A percentile compares a stretch with the other conserved stretches of the same genome.
Evolutionary conservation across 345 rosid genomes (phyloP).

Genomic region (Lenwebbia sp.): DNA sequence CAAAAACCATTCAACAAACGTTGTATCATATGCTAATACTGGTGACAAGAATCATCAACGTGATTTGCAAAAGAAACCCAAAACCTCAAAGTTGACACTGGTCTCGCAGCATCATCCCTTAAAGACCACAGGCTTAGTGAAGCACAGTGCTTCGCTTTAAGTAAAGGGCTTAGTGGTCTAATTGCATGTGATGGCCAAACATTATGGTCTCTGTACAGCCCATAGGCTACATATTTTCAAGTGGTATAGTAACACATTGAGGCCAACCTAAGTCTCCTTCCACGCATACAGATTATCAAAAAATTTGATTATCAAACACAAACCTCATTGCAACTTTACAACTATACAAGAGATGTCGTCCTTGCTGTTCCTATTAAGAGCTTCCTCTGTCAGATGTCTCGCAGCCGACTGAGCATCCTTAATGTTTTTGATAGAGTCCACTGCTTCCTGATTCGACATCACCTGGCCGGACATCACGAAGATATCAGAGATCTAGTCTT

Average conservation of each 20-base stretch:
- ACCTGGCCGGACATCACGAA: slow-evolving; percentile 27
- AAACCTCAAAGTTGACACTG: neutral
- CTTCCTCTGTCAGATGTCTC: slow-evolving; percentile 53
- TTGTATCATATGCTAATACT: neutral
- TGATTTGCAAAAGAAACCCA: neutral
- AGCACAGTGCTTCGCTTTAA: neutral
- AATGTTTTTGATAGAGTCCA: slow-evolving; percentile 35
- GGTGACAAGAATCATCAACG: neutral
- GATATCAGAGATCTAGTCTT: neutral
- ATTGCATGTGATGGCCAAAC: neutral
- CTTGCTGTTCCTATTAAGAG: slow-evolving; percentile 57
- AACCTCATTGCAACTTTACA: slow-evolving; percentile 43
- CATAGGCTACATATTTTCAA: neutral
- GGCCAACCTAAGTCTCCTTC: neutral
- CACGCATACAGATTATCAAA: neutral
- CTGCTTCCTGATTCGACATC: slow-evolving; percentile 71
- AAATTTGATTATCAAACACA: neutral
- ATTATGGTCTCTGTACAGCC: neutral
- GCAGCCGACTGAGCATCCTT: slow-evolving; percentile 75
- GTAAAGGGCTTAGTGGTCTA: neutral
- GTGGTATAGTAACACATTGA: neutral
- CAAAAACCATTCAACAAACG: neutral
- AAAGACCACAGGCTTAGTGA: neutral
- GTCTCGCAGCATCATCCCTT: neutral
- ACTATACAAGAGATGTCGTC: slow-evolving; percentile 94